These are phyloP conservation scores for Rhodotorula sp. DNA, from an alignment of 1,284 basidiomycete species.

Conservation along the genomic window DNA sequence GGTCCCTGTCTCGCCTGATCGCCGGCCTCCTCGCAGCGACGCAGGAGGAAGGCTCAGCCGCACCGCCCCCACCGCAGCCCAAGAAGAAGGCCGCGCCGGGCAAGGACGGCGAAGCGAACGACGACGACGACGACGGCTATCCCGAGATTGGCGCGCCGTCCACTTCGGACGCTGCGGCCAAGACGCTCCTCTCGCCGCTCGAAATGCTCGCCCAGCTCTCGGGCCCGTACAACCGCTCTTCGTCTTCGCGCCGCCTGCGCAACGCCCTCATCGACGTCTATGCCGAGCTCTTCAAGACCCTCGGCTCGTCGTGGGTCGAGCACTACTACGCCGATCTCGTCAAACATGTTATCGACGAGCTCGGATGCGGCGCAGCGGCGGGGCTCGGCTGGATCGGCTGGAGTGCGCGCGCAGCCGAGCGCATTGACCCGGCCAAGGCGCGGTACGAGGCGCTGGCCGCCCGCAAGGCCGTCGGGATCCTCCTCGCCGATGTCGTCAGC, in stretches of 20 bases:
- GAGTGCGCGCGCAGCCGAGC: constrained; percentile 31
- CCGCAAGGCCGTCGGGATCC: constrained; percentile 70
- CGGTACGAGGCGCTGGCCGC: constrained; percentile 75
- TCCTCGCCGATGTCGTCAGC: constrained; percentile 83
- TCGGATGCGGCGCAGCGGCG: constrained; percentile 57
- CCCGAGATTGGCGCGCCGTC: constrained; percentile 55
- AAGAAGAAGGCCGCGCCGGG: constrained; percentile 46
- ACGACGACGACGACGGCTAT: constrained; percentile 61
- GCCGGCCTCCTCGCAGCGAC: constrained; percentile 83
- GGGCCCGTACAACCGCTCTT: constrained; percentile 68
- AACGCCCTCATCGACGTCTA: constrained; percentile 91
- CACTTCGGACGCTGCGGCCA: constrained; percentile 50
- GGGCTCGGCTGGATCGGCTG: constrained; percentile 48
- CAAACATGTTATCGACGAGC: constrained; percentile 69
- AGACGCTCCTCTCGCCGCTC: constrained; percentile 69
- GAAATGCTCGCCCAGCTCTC: constrained; percentile 85
- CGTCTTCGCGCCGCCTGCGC: constrained; percentile 63
- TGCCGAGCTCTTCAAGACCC: constrained; percentile 68
- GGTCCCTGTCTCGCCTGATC: constrained; percentile 72
- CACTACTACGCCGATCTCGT: constrained; percentile 77
- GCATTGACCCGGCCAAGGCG: constrained; percentile 48
- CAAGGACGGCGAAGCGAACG: constrained; percentile 53
- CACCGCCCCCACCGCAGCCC: constrained; percentile 21
- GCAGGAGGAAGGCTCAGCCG: constrained; percentile 66
- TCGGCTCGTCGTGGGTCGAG: constrained; percentile 80